Evolutionary conservation across 129 eudicot genomes (phyloP).

Genomic region (Mikania micrantha): DNA sequence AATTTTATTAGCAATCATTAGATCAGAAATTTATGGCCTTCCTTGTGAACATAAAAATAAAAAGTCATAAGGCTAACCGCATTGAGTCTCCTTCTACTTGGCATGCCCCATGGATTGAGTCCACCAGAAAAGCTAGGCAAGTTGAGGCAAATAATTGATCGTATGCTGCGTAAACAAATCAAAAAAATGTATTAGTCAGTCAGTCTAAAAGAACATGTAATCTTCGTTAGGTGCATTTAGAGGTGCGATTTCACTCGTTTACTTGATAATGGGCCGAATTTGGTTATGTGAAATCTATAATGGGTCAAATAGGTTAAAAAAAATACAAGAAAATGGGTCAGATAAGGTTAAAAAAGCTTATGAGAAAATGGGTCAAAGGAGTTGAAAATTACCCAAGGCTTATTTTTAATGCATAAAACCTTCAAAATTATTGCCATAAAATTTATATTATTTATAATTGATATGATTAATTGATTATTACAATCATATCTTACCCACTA

Average conservation of each 20-base stretch:
- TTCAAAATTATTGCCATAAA: not conserved
- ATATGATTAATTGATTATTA: not conserved
- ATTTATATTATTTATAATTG: not conserved
- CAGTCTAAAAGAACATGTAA: not conserved
- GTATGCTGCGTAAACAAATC: conserved; percentile 46
- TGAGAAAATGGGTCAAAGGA: not conserved
- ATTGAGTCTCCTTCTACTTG: conserved; percentile 47
- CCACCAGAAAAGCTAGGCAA: conserved; percentile 98
- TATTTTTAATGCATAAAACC: not conserved
- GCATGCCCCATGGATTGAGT: conserved; percentile 87
- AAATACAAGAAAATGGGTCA: not conserved
- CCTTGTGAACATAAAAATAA: not conserved
- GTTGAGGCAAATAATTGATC: conserved; percentile 84
- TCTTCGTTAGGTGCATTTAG: not conserved
- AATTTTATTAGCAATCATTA: not conserved
- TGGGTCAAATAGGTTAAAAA: not conserved
- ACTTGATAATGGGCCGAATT: not conserved
- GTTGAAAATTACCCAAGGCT: not conserved
- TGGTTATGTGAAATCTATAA: not conserved
- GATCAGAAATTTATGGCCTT: not conserved
- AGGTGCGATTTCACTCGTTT: not conserved
- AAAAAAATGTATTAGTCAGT: not conserved
- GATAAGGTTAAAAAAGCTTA: no score
- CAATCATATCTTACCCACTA: not conserved
- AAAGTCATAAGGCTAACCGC: conserved; percentile 34